phyloP scores from a whole-genome alignment of 306 rosid species.

The Castanospermum australe region DNA sequence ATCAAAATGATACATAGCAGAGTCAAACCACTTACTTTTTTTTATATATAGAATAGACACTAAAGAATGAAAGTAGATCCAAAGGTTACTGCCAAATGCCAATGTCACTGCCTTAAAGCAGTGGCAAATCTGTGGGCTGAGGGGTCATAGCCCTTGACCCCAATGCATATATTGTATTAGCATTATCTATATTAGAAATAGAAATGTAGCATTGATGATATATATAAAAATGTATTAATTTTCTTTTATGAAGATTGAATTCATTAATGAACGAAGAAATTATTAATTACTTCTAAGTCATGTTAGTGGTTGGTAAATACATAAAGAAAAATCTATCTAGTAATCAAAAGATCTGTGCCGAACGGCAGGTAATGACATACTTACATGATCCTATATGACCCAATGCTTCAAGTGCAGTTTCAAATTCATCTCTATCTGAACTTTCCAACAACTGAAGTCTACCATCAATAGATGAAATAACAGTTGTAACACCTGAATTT shows the following conservation, averaged over 20 bases:
- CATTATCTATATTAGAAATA: no score
- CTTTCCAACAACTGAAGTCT: slow-evolving; percentile 57
- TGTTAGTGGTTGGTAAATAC: not conserved
- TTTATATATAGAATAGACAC: no score
- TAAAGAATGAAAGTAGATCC: not conserved
- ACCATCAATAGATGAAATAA: slow-evolving; percentile 66
- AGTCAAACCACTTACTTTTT: no score
- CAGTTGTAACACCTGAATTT: slow-evolving; percentile 57
- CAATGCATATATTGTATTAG: no score
- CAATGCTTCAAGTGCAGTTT: slow-evolving; percentile 87
- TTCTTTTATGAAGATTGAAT: not conserved
- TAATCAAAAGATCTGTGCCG: not conserved
- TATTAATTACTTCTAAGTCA: no score
- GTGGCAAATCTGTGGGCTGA: not conserved
- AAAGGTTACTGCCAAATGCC: not conserved
- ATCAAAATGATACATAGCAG: no score
- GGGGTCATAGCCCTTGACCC: no score
- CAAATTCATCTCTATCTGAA: slow-evolving; percentile 68
- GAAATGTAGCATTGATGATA: no score
- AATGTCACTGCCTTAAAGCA: not conserved
- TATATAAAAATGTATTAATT: no score
- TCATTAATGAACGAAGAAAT: not conserved
- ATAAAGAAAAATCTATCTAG: not conserved
- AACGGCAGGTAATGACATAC: slow-evolving; percentile 36
- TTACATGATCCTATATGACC: slow-evolving; percentile 91